phyloP scores from a whole-genome alignment of 176 grass and related monocot species.

The Carex littledalei region DNA sequence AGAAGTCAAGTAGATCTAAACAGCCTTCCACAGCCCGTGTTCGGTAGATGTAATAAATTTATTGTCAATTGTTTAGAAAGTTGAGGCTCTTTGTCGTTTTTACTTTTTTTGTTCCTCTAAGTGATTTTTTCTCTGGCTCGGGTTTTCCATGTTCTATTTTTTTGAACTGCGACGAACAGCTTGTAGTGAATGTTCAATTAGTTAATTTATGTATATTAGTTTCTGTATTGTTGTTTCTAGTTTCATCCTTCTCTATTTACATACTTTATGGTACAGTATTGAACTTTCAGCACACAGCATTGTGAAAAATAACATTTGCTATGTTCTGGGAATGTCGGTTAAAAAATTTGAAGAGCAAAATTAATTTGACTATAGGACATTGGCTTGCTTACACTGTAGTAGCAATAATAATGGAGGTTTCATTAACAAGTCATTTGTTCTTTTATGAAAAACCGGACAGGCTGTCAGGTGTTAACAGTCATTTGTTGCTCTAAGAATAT shows the following conservation, averaged over 20 bases:
- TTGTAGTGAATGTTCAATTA: conserved; percentile 41
- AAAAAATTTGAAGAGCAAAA: not conserved
- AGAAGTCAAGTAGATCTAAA: conserved; percentile 58
- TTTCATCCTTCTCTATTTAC: not conserved
- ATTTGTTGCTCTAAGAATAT: not conserved
- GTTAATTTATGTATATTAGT: conserved; percentile 63
- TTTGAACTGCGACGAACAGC: conserved; percentile 47
- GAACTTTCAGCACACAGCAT: not conserved
- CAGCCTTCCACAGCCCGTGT: conserved; percentile 56
- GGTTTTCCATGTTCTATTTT: conserved; percentile 40
- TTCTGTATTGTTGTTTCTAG: conserved; percentile 32
- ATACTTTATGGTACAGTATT: not conserved
- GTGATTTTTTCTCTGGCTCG: conserved; percentile 27
- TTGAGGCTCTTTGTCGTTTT: conserved; percentile 22
- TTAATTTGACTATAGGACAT: not conserved
- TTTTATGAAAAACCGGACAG: too few species aligned
- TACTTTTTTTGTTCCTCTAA: conserved; percentile 29
- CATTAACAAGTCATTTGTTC: not conserved
- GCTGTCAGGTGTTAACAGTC: not conserved
- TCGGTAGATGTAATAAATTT: conserved; percentile 30
- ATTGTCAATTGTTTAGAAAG: conserved; percentile 14
- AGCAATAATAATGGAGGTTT: not conserved
- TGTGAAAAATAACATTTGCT: not conserved
- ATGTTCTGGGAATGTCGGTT: not conserved
- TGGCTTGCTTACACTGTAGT: not conserved